Conservation (phyloP, 176 grass and related monocot genomes). For the Zizania latifolia region DNA sequence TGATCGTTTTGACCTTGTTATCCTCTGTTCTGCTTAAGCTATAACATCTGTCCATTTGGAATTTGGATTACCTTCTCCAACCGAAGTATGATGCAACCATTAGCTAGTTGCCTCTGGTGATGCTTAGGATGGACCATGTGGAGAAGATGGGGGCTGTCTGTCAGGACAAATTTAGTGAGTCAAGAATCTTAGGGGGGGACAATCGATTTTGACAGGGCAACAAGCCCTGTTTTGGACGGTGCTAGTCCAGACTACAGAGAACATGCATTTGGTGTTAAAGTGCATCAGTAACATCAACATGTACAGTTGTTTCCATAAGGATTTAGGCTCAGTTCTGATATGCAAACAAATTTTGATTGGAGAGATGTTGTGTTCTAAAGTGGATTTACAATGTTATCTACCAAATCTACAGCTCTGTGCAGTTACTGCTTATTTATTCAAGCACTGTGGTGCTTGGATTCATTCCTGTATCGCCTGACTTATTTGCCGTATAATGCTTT, state of each 20-base stretch:
- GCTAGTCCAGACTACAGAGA: neutral
- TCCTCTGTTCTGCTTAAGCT: neutral
- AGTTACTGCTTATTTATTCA: neutral
- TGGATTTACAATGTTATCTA: neutral
- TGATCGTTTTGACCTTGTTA: neutral
- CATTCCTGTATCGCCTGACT: neutral
- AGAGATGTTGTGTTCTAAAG: neutral
- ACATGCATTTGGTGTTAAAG: constrained; percentile 4
- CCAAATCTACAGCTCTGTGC: neutral
- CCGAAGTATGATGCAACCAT: neutral
- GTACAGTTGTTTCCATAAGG: neutral
- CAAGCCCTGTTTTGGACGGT: neutral
- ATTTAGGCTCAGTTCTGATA: neutral
- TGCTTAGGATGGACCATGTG: constrained; percentile 27
- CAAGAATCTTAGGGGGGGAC: neutral
- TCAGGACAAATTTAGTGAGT: neutral
- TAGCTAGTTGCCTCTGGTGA: constrained; percentile 7
- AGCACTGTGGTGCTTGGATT: neutral
- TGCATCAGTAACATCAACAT: neutral
- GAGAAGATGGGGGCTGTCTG: neutral
- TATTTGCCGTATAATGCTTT: neutral
- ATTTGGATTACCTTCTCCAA: neutral
- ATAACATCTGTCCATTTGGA: neutral
- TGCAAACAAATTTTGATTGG: neutral
- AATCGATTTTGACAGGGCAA: neutral